Conservation (phyloP, 306 rosid genomes). For the Mucuna pruriens region DNA sequence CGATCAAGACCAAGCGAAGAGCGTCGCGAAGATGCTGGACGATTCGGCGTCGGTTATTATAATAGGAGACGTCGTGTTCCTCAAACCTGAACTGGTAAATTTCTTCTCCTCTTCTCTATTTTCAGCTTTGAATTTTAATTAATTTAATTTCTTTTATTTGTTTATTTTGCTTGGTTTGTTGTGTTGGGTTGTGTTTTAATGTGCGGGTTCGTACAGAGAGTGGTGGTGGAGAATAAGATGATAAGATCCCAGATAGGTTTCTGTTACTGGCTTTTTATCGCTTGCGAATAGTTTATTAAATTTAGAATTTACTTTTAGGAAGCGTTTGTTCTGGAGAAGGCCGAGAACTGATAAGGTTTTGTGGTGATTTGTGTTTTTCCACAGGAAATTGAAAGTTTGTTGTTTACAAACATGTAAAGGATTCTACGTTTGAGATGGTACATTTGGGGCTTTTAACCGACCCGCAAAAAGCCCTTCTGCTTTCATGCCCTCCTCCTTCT, state of each 20-base stretch:
- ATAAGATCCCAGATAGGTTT: conserved; percentile 37
- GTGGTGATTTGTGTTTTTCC: conserved; percentile 45
- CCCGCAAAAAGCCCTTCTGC: conserved; percentile 47
- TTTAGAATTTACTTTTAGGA: background rate
- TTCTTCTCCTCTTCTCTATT: background rate
- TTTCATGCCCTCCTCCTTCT: conserved; percentile 8
- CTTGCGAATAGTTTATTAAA: background rate
- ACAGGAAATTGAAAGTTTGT: conserved; percentile 70
- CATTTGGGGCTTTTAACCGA: conserved; percentile 46
- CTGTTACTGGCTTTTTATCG: conserved; percentile 27
- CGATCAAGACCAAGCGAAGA: conserved; percentile 54
- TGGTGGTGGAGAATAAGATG: conserved; percentile 46
- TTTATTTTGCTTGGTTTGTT: background rate
- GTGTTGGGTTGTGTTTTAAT: conserved; percentile 35
- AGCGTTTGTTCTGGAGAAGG: conserved; percentile 33
- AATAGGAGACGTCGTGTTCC: conserved; percentile 68
- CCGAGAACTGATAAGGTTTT: conserved; percentile 63
- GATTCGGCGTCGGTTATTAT: conserved; percentile 71
- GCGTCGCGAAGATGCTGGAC: conserved; percentile 67
- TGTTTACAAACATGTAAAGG: conserved; percentile 65
- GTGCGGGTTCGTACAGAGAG: conserved; percentile 48
- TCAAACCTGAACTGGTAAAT: conserved; percentile 80
- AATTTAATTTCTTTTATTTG: background rate
- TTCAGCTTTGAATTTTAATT: background rate
- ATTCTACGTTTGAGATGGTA: conserved; percentile 65